phyloP scores from a whole-genome alignment of 2,329 filamentous ascomycete genomes.

The Hypoxylon sp. region DNA sequence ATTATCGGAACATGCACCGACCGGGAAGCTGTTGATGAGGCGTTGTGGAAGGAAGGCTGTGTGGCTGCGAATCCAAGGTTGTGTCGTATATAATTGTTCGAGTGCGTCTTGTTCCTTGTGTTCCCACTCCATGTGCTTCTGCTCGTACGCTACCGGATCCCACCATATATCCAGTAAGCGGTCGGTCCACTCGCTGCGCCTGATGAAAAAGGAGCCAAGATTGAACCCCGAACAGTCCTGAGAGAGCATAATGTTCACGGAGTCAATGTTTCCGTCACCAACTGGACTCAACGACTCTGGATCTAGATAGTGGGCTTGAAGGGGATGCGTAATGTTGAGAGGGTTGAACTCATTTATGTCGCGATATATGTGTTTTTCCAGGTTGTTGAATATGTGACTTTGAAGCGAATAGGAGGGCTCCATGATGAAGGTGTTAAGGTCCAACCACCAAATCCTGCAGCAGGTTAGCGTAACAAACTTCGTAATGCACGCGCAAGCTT shows the following conservation, averaged over 20 bases:
- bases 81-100: slow-evolving; percentile 90
- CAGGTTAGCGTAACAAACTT: slow-evolving; percentile 43
- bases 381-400: slow-evolving; percentile 86
- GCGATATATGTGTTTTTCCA: slow-evolving; percentile 83
- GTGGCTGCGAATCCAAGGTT: slow-evolving; percentile 92
- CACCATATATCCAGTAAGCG: slow-evolving; percentile 96
- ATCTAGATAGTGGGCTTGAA: slow-evolving; percentile 82
- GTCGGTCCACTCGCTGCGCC: slow-evolving; percentile 89
- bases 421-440: slow-evolving; percentile 98
- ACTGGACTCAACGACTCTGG: slow-evolving; percentile 76
- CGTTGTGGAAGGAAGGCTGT: slow-evolving; percentile 92
- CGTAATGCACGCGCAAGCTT: slow-evolving; percentile 55
- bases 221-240: slow-evolving; percentile 98
- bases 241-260: slow-evolving; percentile 88
- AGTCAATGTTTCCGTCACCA: slow-evolving; percentile 82
- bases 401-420: slow-evolving; percentile 93
- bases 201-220: slow-evolving; percentile 93
- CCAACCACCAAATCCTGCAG: slow-evolving; percentile 98
- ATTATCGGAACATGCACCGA: slow-evolving; percentile 86
- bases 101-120: slow-evolving; percentile 98
- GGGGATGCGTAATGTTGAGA: slow-evolving; percentile 90
- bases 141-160: slow-evolving; percentile 97
- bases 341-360: slow-evolving; percentile 98
- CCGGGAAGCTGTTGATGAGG: slow-evolving; percentile 94
- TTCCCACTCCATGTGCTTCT: slow-evolving; percentile 99